Evolutionary conservation across 768 basidiomycete species (phyloP).

Genomic region (Suillus brevipes): DNA sequence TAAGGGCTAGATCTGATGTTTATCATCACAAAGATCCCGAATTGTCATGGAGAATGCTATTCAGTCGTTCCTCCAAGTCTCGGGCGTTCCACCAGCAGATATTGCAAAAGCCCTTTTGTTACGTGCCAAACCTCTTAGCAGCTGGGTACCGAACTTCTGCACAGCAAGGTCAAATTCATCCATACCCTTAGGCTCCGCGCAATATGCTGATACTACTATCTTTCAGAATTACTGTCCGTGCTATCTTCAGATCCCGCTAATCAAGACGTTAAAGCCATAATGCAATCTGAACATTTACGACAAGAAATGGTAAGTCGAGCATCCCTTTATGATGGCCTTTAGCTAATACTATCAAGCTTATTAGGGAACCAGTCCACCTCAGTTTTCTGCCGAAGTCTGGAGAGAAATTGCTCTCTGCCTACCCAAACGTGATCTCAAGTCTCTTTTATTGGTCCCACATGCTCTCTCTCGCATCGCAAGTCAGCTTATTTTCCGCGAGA

Average conservation of each 20-base stretch:
- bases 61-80: constrained; percentile 65
- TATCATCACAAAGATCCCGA: constrained; percentile 44
- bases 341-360: constrained; percentile 20
- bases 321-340: constrained; percentile 7
- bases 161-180: constrained; percentile 52
- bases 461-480: constrained; percentile 67
- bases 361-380: constrained; percentile 43
- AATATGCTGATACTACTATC: not conserved
- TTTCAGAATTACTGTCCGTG: constrained; percentile 64
- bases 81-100: constrained; percentile 51
- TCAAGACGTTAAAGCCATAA: constrained; percentile 65
- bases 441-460: constrained; percentile 64
- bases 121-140: constrained; percentile 63
- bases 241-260: constrained; percentile 66
- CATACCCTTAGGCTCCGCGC: not conserved
- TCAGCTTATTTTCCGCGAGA: constrained; percentile 58
- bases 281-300: constrained; percentile 48
- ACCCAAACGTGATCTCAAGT: constrained; percentile 63
- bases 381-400: constrained; percentile 69
- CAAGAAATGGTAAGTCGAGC: constrained; percentile 53
- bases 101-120: constrained; percentile 62
- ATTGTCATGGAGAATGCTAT: constrained; percentile 74
- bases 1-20: constrained; percentile 4
- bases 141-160: constrained; percentile 61
- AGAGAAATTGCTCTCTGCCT: constrained; percentile 63